A percentile compares a stretch with the other conserved stretches of the same genome.
These are phyloP conservation scores for Flaveria sonorensis DNA, from an alignment of 129 eudicot genomes.

Conservation along the genomic window DNA sequence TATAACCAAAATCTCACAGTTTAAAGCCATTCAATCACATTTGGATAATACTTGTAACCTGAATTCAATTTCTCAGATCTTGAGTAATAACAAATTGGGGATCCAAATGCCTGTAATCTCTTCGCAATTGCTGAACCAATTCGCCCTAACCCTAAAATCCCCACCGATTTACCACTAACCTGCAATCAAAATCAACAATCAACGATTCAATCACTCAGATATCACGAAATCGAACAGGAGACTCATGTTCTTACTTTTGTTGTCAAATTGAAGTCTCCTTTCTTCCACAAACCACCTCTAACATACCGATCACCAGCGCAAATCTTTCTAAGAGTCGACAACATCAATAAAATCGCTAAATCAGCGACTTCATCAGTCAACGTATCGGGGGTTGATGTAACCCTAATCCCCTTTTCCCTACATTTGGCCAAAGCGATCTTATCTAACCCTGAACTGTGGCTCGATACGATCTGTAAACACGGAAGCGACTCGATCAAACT, in stretches of 20 bases:
- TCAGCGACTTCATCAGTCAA: slow-evolving; percentile 95
- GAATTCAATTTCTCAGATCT: slow-evolving; percentile 63
- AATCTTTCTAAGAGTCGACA: slow-evolving; percentile 69
- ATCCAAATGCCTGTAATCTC: slow-evolving; percentile 67
- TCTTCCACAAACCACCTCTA: slow-evolving; percentile 65
- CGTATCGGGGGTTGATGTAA: slow-evolving; percentile 80
- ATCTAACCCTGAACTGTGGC: slow-evolving; percentile 82
- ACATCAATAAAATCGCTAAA: slow-evolving; percentile 53
- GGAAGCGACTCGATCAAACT: slow-evolving; percentile 70
- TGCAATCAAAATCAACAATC: slow-evolving; percentile 30
- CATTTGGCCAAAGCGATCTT: slow-evolving; percentile 76
- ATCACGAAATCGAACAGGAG: no score
- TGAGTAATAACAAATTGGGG: slow-evolving; percentile 66
- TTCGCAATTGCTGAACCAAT: slow-evolving; percentile 79
- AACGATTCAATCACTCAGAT: not conserved
- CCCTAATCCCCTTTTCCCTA: slow-evolving; percentile 66
- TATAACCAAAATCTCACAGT: slow-evolving; percentile 67
- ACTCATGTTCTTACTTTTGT: slow-evolving; percentile 53
- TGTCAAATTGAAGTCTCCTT: slow-evolving; percentile 49
- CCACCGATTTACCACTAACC: slow-evolving; percentile 83
- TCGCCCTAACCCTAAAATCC: slow-evolving; percentile 84
- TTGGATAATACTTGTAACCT: slow-evolving; percentile 55
- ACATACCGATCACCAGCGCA: slow-evolving; percentile 56
- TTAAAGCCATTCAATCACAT: slow-evolving; percentile 64
- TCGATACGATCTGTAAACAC: slow-evolving; percentile 68